Percentiles rank a stretch among this genome's conserved stretches.
phyloP scores from a whole-genome alignment of 768 basidiomycete genomes.

The Tylopilus balloui region DNA sequence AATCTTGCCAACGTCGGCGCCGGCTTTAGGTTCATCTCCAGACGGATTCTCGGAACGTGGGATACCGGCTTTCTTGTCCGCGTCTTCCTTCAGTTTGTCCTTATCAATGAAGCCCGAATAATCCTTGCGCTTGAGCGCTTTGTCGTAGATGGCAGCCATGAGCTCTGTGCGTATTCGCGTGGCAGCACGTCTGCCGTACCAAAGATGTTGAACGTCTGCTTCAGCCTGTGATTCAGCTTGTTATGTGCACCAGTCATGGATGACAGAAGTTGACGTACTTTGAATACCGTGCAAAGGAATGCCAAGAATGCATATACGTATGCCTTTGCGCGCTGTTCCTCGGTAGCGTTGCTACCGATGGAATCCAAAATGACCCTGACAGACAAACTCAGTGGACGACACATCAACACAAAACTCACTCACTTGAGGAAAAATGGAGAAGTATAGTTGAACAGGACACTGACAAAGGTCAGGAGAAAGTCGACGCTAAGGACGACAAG shows the following conservation, averaged over 20 bases:
- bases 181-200: slow-evolving; percentile 72
- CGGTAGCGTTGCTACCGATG: slow-evolving; percentile 41
- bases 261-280: slow-evolving; percentile 9
- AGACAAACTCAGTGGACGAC: neutral
- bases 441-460: slow-evolving; percentile 72
- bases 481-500: slow-evolving; percentile 56
- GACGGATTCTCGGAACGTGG: slow-evolving; percentile 23
- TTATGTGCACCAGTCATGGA: neutral
- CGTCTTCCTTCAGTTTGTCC: slow-evolving; percentile 31
- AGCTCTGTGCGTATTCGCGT: slow-evolving; percentile 73
- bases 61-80: slow-evolving; percentile 19
- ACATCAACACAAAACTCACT: slow-evolving; percentile 8
- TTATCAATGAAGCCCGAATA: slow-evolving; percentile 71
- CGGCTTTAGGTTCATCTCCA: slow-evolving; percentile 55
- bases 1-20: slow-evolving; percentile 86
- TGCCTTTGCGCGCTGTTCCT: slow-evolving; percentile 52
- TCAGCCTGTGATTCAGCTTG: slow-evolving; percentile 38
- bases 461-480: slow-evolving; percentile 59
- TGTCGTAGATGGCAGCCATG: slow-evolving; percentile 86
- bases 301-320: slow-evolving; percentile 78
- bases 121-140: slow-evolving; percentile 79
- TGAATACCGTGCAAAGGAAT: slow-evolving; percentile 49
- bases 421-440: slow-evolving; percentile 84
- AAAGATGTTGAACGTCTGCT: slow-evolving; percentile 71
- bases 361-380: slow-evolving; percentile 56